phyloP scores from a whole-genome alignment of 352 stramenopile species.

The Pythium brachiatum region DNA sequence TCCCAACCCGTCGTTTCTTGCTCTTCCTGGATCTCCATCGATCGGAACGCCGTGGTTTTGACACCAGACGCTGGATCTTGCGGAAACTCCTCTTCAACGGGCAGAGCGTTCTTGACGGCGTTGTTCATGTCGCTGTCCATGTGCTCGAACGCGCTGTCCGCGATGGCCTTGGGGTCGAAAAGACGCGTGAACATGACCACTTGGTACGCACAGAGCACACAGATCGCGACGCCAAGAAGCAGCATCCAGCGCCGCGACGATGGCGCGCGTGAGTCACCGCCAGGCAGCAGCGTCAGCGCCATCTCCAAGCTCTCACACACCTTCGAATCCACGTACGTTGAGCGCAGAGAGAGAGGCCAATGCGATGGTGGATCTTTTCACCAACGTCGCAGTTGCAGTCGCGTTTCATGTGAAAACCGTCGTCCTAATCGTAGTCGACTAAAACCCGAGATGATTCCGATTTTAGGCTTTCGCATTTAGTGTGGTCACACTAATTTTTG shows the following conservation, averaged over 20 bases:
- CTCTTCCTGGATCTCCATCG: not conserved
- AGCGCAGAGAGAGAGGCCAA: too few relatives aligned
- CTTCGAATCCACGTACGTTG: not conserved
- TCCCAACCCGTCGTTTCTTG: not conserved
- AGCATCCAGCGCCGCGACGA: conserved; percentile 8
- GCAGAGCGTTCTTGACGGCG: not conserved
- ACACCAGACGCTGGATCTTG: not conserved
- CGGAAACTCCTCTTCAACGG: too few relatives aligned
- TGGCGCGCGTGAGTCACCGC: not conserved
- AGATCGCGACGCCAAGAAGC: conserved; percentile 12
- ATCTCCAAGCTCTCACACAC: not conserved
- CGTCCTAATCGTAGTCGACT: too few relatives aligned
- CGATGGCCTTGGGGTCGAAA: conserved; percentile 14
- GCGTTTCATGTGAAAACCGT: too few relatives aligned
- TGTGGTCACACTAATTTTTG: too few relatives aligned
- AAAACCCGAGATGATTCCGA: too few relatives aligned
- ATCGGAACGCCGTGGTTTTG: conserved; percentile 5
- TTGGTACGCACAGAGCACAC: conserved; percentile 18
- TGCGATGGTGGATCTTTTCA: too few relatives aligned
- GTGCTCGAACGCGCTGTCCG: not conserved
- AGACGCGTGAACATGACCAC: conserved; percentile 17
- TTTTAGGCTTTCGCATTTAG: too few relatives aligned
- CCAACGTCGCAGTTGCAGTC: too few relatives aligned
- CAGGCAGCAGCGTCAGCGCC: not conserved
- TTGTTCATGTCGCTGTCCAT: not conserved